Base-by-base conservation (phyloP, 1,284 basidiomycete genomes). In the Chalciporus piperatoides region DNA sequence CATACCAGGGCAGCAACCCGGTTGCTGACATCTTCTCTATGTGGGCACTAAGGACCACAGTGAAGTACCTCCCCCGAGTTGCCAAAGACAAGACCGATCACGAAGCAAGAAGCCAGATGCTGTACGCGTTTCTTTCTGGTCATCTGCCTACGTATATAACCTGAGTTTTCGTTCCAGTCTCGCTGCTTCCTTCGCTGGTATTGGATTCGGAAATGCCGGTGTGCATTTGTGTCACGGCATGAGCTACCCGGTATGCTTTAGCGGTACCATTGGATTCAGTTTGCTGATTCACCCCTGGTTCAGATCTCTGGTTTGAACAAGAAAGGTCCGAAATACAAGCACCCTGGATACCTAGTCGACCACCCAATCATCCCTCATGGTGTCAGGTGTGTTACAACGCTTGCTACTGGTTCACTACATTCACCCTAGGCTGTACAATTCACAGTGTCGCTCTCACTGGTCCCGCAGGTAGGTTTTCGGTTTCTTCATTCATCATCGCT, bases 1-100 rank as follows among this genome's bases (percentile, higher is more conserved):
- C 95, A 7, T 98, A 97, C 65, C 95, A 98, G 71, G 95, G 95
- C 42, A 89, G 90, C 58, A 98, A 98, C 70, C 95, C 95, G 5
- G 91, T 97, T 36, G 90, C 92, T 5, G 95, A 98, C 65, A 92
- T 98, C 47, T 98, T 98, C 72, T 94, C 92, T 6, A 76, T 90
- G 56, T 98, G 95, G 95, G 95, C 96, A 4, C 74, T 98, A 52
- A 82, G 86, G 64, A 90, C 93, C 27, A 92, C 93, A 0, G 86
- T 97, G 54, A 85, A 93, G 68, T 88, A 93, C 64, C 80, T 98
- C 19, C 96, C 95, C 15, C 81, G 91, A 23, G 83, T 98, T 35
- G 86, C 89, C 2, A 86, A 84, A 64, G 83, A 97, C 64, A 78
- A 75, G 7, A 77, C 82, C 49, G 91, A 97, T 67, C 72, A 78